Conservation (phyloP, 2,329 filamentous ascomycete species). For the Calonectria fujianensis region DNA sequence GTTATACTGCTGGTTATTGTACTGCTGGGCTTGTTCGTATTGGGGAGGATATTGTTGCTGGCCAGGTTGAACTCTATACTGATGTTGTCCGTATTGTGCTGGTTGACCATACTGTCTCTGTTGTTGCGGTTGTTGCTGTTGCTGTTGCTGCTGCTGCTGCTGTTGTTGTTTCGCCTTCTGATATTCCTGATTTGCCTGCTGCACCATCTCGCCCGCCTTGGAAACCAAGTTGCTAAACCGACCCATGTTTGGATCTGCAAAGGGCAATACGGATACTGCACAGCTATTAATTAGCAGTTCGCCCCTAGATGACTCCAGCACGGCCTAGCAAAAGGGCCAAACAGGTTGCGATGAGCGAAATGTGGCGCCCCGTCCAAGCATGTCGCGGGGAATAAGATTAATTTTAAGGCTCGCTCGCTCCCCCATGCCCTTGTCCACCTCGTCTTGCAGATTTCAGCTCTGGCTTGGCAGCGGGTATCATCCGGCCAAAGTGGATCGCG, state of each 20-base stretch:
- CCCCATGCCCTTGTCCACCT: constrained; percentile 20
- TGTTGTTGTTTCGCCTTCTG: constrained; percentile 42
- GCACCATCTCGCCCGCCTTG: constrained; percentile 52
- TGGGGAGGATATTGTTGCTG: constrained; percentile 13
- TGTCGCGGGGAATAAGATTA: constrained; percentile 20
- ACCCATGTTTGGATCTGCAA: constrained; percentile 42
- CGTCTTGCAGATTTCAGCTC: constrained; percentile 31
- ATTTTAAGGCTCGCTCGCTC: constrained; percentile 27
- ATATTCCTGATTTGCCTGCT: constrained; percentile 49
- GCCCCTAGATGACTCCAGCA: too few relatives aligned
- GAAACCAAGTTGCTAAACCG: constrained; percentile 49
- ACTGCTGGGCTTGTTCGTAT: constrained; percentile 16
- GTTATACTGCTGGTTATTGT: constrained; percentile 12
- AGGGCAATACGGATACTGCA: neutral
- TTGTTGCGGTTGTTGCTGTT: constrained; percentile 35
- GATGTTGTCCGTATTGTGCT: constrained; percentile 23
- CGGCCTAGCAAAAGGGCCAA: neutral
- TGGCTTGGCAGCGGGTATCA: constrained; percentile 27
- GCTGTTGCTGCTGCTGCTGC: constrained; percentile 37
- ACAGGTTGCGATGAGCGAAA: neutral
- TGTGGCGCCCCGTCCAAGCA: neutral
- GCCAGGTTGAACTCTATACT: constrained; percentile 12
- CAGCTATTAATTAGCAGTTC: neutral
- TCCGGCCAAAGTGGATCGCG: constrained; percentile 22
- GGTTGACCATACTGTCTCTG: constrained; percentile 22